These are phyloP conservation scores for Blyttiomyces sp. DNA, from an alignment of 371 early-diverging fungal genomes.

Conservation along the genomic window DNA sequence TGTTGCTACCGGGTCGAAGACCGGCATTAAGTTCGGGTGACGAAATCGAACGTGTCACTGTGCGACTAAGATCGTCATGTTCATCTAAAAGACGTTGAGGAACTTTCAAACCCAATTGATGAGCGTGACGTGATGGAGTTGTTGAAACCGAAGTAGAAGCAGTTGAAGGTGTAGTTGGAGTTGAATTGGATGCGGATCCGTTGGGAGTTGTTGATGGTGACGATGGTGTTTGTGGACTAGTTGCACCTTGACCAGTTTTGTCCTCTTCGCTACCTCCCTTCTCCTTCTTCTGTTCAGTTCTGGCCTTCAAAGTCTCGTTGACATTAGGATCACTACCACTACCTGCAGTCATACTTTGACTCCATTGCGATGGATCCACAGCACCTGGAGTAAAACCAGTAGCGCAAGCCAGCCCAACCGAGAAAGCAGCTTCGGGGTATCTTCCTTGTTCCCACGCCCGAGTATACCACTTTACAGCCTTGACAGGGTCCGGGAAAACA, in stretches of 20 bases:
- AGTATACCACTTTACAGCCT: conserved; percentile 29
- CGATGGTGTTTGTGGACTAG: not conserved
- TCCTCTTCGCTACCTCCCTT: not conserved
- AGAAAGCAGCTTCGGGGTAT: conserved; percentile 27
- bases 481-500: conserved; percentile 20
- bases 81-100: no score
- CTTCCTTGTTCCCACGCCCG: conserved; percentile 27
- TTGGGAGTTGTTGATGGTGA: not conserved
- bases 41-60: no score
- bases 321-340: conserved; percentile 7
- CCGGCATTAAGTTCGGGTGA: no score
- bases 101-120: no score
- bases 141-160: no score
- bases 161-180: not conserved
- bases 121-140: no score
- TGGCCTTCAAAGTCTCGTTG: conserved; percentile 7
- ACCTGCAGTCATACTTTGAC: not conserved
- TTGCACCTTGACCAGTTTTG: not conserved
- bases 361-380: conserved; percentile 24
- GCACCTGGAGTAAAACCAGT: conserved; percentile 32
- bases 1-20: no score
- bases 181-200: not conserved
- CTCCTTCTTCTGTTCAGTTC: not conserved
- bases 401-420: conserved; percentile 25
- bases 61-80: no score